Base-by-base conservation (phyloP, 2,329 filamentous ascomycete species). In the Onygena corvina region DNA sequence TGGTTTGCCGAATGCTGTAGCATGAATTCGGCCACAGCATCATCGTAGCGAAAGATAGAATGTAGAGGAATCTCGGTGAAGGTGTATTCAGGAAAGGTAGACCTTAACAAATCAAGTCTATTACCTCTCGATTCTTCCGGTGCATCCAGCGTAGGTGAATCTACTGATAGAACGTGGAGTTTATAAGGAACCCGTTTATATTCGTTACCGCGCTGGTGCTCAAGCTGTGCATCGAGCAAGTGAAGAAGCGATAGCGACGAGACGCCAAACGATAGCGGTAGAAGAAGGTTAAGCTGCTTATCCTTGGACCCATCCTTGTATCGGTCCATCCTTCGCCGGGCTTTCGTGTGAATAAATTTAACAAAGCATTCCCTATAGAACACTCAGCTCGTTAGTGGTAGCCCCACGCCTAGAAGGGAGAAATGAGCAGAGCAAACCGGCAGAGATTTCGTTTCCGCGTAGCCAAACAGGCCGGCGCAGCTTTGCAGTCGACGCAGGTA, bases 201-300 rank as follows among this genome's bases (percentile, higher is more conserved):
- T 56, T 79, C 80, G 52, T 78, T 81, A 36, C 74, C 71, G 34
- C 76, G 72, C 62, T 90, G 83, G 48, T 74, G 76, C 55, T 76
- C 71, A 40, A 84, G 71, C 60, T 87, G 84, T 52, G 75, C 70
- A 63, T 86, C 77, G 48, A 96, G 71, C 18, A 94, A 74, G 58
- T 90, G 77, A 25, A 94, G 72, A 36, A 98, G 71, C 11, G 80
- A 77, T 11, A 84, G 75, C 0, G 90, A 96, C 1, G 85, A 92
- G 1, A 84, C 71, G 0, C 92, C 90, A 59, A 87, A 82, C 0
- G 89, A 94, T 1, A 95, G 70, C 4, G 88, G 86, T 16, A 94
- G 70, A 14, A 94, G 70, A 44, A 94, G 76, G 57, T 67, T 76
- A 56, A 68, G 70, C 50, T 68, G 67, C 47, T 67, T 61, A 36